Conservation (phyloP, 139 green algal genomes). For the Coelastrella sp. region DNA sequence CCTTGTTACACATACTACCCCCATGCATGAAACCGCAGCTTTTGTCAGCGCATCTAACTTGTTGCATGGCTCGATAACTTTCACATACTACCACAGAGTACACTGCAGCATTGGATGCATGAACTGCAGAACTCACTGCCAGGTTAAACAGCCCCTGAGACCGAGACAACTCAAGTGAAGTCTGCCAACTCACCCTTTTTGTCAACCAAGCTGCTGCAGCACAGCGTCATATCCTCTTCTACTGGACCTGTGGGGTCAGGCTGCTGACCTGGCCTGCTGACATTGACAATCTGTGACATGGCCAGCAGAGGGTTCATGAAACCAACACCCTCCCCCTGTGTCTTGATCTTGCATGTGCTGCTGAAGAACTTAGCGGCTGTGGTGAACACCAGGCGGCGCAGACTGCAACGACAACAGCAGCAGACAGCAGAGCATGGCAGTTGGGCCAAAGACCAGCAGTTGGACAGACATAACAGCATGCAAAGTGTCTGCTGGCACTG, state of each 20-base stretch:
- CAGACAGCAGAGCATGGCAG: not conserved
- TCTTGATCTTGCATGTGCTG: constrained; percentile 3
- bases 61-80: too few species aligned
- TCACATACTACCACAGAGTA: too few species aligned
- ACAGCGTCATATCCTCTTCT: constrained; percentile 14
- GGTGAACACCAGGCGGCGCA: constrained; percentile 24
- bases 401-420: constrained; percentile 9
- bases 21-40: too few species aligned
- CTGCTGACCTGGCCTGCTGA: not conserved
- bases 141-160: not conserved
- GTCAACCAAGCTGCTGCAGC: not conserved
- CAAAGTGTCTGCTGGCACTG: too few species aligned
- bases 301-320: constrained; percentile 47
- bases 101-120: too few species aligned
- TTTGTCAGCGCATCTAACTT: too few species aligned
- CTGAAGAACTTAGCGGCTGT: constrained; percentile 39
- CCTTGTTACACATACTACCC: too few species aligned
- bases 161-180: not conserved
- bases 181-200: constrained; percentile 4
- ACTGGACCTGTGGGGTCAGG: not conserved
- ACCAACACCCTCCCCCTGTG: not conserved
- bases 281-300: constrained; percentile 5
- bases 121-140: too few species aligned
- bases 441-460: too few species aligned
- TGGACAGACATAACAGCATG: too few species aligned